phyloP scores from a whole-genome alignment of 2,329 filamentous ascomycete genomes.

The Arthrobotrys iridis region DNA sequence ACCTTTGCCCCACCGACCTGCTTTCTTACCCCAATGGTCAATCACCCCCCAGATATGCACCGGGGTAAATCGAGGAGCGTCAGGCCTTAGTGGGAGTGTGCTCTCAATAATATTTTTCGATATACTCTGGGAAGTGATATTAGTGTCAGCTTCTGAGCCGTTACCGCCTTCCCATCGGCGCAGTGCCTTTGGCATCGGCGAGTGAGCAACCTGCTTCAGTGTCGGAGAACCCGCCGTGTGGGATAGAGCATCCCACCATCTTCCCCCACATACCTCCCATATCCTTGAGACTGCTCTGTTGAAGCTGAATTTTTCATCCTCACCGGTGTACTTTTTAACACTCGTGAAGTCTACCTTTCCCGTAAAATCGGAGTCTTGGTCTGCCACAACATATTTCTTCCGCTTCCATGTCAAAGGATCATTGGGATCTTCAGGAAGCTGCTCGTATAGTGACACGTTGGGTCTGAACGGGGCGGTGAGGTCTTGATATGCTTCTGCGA shows the following conservation, averaged over 20 bases:
- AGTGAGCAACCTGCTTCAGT: slow-evolving; percentile 21
- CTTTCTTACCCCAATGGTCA: slow-evolving; percentile 48
- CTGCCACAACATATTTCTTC: slow-evolving; percentile 27
- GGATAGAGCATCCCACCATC: slow-evolving; percentile 68
- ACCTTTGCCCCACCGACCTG: slow-evolving; percentile 49
- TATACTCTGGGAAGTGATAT: neutral
- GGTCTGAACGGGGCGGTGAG: slow-evolving; percentile 79
- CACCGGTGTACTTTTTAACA: slow-evolving; percentile 76
- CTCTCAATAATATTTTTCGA: neutral
- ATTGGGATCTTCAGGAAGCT: slow-evolving; percentile 48
- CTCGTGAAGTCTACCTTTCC: slow-evolving; percentile 72
- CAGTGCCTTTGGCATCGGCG: slow-evolving; percentile 31
- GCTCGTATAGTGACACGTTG: slow-evolving; percentile 74
- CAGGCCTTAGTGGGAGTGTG: slow-evolving; percentile 11
- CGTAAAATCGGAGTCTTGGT: slow-evolving; percentile 43
- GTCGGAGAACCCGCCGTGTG: neutral
- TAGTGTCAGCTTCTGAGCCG: neutral
- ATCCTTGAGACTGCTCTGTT: slow-evolving; percentile 79
- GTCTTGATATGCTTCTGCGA: slow-evolving; percentile 81
- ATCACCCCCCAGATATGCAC: slow-evolving; percentile 48
- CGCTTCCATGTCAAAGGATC: slow-evolving; percentile 43
- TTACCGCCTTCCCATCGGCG: slow-evolving; percentile 37
- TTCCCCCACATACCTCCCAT: slow-evolving; percentile 80
- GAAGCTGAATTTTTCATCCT: slow-evolving; percentile 84
- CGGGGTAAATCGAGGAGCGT: slow-evolving; percentile 35